These are phyloP conservation scores for Xylaria sp. DNA, from an alignment of 2,329 filamentous ascomycete genomes.

Conservation along the genomic window DNA sequence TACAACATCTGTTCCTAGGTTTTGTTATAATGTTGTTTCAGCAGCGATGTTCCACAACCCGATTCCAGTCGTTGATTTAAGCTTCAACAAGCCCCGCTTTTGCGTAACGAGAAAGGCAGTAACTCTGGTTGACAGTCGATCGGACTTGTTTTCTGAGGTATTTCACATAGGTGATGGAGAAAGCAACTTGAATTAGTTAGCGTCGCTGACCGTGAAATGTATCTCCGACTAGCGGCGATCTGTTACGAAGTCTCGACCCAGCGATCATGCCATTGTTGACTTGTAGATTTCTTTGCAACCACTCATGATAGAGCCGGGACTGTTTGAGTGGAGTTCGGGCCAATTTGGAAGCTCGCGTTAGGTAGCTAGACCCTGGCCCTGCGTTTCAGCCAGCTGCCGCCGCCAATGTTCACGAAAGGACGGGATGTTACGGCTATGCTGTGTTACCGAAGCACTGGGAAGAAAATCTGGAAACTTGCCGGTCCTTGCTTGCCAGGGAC, in stretches of 20 bases:
- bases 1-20: not conserved
- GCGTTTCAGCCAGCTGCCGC: conserved; percentile 25
- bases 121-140: not conserved
- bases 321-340: not conserved
- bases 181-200: not conserved
- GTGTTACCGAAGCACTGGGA: conserved; percentile 9
- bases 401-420: conserved; percentile 14
- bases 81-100: not conserved
- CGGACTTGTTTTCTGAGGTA: not conserved
- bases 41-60: not conserved
- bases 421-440: conserved; percentile 9
- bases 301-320: conserved; percentile 6
- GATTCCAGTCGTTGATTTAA: conserved; percentile 6
- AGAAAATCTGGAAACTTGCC: conserved; percentile 9
- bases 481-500: conserved; percentile 9
- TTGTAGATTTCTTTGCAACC: conserved; percentile 12
- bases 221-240: conserved; percentile 9
- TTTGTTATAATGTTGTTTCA: not conserved
- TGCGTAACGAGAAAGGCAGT: conserved; percentile 13
- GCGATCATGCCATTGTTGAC: conserved; percentile 12
- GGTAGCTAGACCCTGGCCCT: conserved; percentile 17
- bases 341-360: conserved; percentile 10
- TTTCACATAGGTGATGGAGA: conserved; percentile 2
- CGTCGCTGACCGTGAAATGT: conserved; percentile 1
- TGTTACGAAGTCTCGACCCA: conserved; percentile 14